Conservation (phyloP, 768 basidiomycete species). For the Pluteus cervinus region DNA sequence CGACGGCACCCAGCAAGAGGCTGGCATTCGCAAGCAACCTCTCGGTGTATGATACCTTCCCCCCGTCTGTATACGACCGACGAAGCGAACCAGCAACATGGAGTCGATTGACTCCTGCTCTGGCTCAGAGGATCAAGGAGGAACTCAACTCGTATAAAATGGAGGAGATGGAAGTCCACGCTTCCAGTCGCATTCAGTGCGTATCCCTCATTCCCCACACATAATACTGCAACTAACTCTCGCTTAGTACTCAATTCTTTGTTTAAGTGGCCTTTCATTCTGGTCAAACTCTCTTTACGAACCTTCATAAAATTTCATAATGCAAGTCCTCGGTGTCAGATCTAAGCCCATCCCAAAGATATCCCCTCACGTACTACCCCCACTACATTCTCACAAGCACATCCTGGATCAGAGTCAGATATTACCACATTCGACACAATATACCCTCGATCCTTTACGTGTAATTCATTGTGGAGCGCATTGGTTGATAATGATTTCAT, state of each 20-base stretch:
- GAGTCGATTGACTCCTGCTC: constrained; percentile 89
- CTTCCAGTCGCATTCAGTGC: constrained; percentile 84
- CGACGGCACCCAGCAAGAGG: constrained; percentile 63
- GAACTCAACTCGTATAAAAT: constrained; percentile 98
- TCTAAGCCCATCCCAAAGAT: too few relatives aligned
- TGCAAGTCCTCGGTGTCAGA: too few relatives aligned
- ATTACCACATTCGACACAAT: too few relatives aligned
- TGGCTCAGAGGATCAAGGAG: constrained; percentile 97
- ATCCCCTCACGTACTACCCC: too few relatives aligned
- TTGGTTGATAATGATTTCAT: too few relatives aligned
- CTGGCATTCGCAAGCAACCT: constrained; percentile 88
- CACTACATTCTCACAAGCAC: too few relatives aligned
- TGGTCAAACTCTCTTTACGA: too few relatives aligned
- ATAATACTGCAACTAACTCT: constrained; percentile 4
- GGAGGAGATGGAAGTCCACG: constrained; percentile 99
- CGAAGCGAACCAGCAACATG: constrained; percentile 95
- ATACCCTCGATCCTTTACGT: too few relatives aligned
- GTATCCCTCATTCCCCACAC: constrained; percentile 26
- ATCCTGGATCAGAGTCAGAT: too few relatives aligned
- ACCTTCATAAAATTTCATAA: too few relatives aligned
- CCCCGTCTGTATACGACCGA: constrained; percentile 85
- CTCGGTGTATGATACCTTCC: constrained; percentile 97
- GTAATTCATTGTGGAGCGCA: too few relatives aligned
- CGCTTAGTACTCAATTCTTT: constrained; percentile 77
- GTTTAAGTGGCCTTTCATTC: constrained; percentile 51